Evolutionary conservation across 768 basidiomycete genomes (phyloP).

Genomic region (Hericium coralloides): DNA sequence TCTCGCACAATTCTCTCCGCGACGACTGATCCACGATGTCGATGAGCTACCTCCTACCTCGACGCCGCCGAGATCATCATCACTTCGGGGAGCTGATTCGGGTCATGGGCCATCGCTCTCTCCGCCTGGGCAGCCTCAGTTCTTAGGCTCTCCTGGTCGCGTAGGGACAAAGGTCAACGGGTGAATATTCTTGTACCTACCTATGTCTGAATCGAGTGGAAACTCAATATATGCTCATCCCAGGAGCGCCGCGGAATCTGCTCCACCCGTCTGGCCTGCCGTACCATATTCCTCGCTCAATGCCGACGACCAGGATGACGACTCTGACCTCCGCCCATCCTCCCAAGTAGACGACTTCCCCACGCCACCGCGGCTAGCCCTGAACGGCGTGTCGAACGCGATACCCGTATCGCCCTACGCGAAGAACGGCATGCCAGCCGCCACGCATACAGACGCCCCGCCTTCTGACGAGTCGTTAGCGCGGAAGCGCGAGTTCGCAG

Average conservation of each 20-base stretch:
- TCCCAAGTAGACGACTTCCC: conserved; percentile 25
- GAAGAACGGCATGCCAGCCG: conserved; percentile 16
- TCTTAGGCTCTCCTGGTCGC: neutral
- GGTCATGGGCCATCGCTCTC: neutral
- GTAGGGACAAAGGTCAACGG: conserved; percentile 1
- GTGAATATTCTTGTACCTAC: conserved; percentile 4
- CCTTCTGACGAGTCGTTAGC: conserved; percentile 35
- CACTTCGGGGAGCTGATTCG: neutral
- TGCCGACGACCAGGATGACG: conserved; percentile 8
- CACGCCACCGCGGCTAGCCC: conserved; percentile 52
- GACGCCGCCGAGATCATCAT: neutral
- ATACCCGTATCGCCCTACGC: conserved; percentile 36
- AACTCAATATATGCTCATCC: neutral
- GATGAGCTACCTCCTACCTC: neutral
- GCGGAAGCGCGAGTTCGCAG: conserved; percentile 34
- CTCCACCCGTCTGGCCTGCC: conserved; percentile 30
- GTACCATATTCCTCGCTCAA: conserved; percentile 33
- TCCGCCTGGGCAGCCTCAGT: neutral
- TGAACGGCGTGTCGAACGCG: conserved; percentile 61
- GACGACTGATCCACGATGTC: conserved; percentile 20
- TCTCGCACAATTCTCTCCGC: conserved; percentile 60
- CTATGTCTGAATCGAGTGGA: neutral
- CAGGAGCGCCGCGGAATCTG: neutral
- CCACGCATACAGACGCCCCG: conserved; percentile 31
- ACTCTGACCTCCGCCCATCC: conserved; percentile 1